Percentiles rank a stretch among this genome's conserved stretches.
Conservation (phyloP, 345 rosid species). For the Acer negundo region DNA sequence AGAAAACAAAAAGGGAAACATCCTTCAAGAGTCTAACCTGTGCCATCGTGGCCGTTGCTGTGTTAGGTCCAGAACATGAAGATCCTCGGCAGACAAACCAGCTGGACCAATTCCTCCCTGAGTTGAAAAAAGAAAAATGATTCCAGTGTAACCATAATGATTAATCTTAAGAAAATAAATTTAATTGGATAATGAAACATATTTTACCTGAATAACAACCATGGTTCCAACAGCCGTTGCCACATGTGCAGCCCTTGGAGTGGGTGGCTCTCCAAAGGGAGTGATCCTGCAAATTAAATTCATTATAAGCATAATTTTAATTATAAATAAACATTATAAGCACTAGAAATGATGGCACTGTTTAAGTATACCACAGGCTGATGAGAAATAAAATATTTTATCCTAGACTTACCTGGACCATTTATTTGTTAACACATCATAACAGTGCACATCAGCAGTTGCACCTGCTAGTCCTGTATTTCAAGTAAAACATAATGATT, state of each 20-base stretch:
- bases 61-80: slow-evolving; percentile 98
- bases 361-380: neutral
- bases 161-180: slow-evolving; percentile 1
- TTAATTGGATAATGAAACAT: slow-evolving; percentile 1
- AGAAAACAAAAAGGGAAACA: slow-evolving; percentile 7
- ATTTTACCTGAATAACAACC: slow-evolving; percentile 96
- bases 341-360: neutral
- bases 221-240: slow-evolving; percentile 99
- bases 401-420: slow-evolving; percentile 81
- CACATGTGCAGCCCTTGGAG: slow-evolving; percentile 99
- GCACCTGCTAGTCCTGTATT: slow-evolving; percentile 96
- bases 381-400: slow-evolving; percentile 9
- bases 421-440: slow-evolving; percentile 87
- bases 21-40: slow-evolving; percentile 49
- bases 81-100: slow-evolving; percentile 99
- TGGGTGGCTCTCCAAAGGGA: slow-evolving; percentile 96
- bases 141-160: slow-evolving; percentile 13
- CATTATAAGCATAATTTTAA: neutral
- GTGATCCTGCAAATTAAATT: slow-evolving; percentile 54
- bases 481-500: slow-evolving; percentile 25
- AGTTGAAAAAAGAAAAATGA: slow-evolving; percentile 26
- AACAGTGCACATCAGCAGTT: slow-evolving; percentile 97
- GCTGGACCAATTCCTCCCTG: slow-evolving; percentile 99
- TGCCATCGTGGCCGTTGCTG: slow-evolving; percentile 98
- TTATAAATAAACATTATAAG: neutral